Conservation (phyloP, 768 basidiomycete species). For the Boletus vinaceobasis region DNA sequence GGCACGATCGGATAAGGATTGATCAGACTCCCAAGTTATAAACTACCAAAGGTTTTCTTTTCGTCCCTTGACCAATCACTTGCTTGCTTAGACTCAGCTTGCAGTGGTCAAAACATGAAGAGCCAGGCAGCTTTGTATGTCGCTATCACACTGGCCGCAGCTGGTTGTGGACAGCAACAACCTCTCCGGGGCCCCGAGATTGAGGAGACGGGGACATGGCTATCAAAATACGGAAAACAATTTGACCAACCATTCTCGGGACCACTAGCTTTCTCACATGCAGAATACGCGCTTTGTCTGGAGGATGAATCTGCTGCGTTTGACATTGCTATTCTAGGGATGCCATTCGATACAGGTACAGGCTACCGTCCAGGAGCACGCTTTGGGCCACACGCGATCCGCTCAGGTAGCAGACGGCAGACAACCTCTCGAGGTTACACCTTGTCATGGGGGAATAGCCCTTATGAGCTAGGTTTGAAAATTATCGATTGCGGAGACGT, state of each 20-base stretch:
- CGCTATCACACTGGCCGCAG: background rate
- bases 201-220: constrained; percentile 46
- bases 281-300: constrained; percentile 49
- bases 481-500: constrained; percentile 87
- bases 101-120: constrained; percentile 13
- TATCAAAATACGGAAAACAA: constrained; percentile 71
- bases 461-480: constrained; percentile 53
- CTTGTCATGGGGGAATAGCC: constrained; percentile 67
- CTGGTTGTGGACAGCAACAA: constrained; percentile 12
- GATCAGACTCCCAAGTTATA: background rate
- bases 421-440: constrained; percentile 60
- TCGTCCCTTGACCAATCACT: background rate
- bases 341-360: constrained; percentile 74
- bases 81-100: background rate
- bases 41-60: background rate
- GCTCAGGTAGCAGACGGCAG: constrained; percentile 73
- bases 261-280: constrained; percentile 78
- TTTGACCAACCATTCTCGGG: constrained; percentile 76
- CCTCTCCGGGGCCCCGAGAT: constrained; percentile 3
- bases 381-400: constrained; percentile 84
- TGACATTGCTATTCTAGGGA: constrained; percentile 74
- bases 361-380: constrained; percentile 63
- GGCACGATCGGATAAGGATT: background rate
- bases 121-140: background rate
- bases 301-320: constrained; percentile 20